These are phyloP conservation scores for Blastomyces emzantsi DNA, from an alignment of 2,329 filamentous ascomycete genomes.

Conservation along the genomic window DNA sequence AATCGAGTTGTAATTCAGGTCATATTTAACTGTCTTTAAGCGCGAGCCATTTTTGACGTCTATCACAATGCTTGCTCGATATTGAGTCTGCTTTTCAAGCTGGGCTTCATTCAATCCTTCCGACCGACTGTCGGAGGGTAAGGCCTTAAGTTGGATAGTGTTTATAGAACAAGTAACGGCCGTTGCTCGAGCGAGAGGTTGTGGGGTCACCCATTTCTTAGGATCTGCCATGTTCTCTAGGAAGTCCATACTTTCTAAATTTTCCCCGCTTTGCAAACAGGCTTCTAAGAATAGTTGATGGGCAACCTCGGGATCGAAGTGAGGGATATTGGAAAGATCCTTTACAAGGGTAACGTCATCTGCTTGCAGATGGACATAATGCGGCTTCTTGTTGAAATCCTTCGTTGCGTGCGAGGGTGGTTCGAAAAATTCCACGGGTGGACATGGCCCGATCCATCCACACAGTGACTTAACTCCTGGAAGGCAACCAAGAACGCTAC, in stretches of 20 bases:
- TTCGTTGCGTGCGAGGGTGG: background rate
- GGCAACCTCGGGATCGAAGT: background rate
- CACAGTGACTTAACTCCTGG: background rate
- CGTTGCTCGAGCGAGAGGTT: background rate
- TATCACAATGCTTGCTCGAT: background rate
- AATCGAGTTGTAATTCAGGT: background rate
- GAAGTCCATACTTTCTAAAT: background rate
- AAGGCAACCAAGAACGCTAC: background rate
- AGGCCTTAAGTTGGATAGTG: background rate
- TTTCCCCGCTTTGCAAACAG: background rate
- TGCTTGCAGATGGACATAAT: background rate
- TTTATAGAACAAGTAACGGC: background rate
- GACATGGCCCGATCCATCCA: background rate
- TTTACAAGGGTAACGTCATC: background rate
- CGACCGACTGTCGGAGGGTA: background rate
- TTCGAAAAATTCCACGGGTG: background rate
- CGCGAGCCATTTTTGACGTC: background rate
- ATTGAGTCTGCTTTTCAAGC: background rate
- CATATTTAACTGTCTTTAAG: background rate
- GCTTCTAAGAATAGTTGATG: background rate
- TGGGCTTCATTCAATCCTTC: background rate
- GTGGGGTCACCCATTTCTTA: background rate
- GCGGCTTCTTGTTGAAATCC: background rate
- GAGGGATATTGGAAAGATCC: background rate
- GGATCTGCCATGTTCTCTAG: background rate